phyloP scores from a whole-genome alignment of 2,329 filamentous ascomycete genomes.

The Botrytis sinoallii region DNA sequence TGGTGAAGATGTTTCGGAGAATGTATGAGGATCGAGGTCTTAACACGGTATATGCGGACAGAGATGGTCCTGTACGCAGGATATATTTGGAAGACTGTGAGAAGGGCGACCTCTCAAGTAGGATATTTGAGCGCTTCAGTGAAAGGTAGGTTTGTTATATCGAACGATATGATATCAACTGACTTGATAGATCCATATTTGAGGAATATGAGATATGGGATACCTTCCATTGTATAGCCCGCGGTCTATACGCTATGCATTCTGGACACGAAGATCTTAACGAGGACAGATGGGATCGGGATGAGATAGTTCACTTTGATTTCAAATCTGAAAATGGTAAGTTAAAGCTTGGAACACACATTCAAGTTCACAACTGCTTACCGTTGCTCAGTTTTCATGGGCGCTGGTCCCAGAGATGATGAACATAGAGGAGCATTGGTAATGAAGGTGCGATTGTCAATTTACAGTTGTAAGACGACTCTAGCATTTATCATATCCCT shows the following conservation, averaged over 20 bases:
- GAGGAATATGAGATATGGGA: constrained; percentile 3
- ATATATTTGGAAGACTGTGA: not conserved
- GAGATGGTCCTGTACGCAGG: not conserved
- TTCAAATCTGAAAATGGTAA: constrained; percentile 7
- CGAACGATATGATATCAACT: not conserved
- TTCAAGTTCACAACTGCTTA: not conserved
- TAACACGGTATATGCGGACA: not conserved
- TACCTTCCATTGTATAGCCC: constrained; percentile 3
- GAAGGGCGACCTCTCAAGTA: not conserved
- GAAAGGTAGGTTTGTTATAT: not conserved
- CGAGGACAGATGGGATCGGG: not conserved
- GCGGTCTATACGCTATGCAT: constrained; percentile 5
- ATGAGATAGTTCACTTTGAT: constrained; percentile 15
- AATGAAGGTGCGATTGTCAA: not conserved
- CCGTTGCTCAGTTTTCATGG: not conserved
- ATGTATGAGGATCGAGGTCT: not conserved
- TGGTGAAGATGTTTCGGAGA: constrained; percentile 12
- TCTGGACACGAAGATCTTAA: constrained; percentile 2
- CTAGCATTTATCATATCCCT: not conserved
- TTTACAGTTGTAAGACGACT: not conserved
- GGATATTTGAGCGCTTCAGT: not conserved
- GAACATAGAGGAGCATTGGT: not conserved
- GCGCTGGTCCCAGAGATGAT: not conserved
- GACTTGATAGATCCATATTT: not conserved
- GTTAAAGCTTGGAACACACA: not conserved